Evolutionary conservation across 805 yeast genomes (phyloP), one percentile per base, ranked within the genome.

Genomic region (Aciculoconidium aculeatum): DNA sequence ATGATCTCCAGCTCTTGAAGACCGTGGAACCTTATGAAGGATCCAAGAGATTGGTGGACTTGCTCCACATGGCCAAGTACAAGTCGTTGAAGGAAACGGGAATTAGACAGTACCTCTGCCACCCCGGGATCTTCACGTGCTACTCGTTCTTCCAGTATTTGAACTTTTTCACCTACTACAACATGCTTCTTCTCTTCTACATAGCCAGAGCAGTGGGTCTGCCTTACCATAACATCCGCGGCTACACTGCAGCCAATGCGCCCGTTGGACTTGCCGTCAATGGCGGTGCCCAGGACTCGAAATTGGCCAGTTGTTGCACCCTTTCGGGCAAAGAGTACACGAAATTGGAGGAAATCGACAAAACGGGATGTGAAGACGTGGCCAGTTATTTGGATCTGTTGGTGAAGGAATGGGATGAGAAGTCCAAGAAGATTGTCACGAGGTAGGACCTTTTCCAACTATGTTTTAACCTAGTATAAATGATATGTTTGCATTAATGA

Each of bases 91-190:
- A 48, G 15, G 43, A 58, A 17, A 44, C 68, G 8, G 49, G 67
- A 29, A 72, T 90, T 27, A 65, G 61, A 27, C 87, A 82, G 48
- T 87, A 83, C 57, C 59, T 90, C 18, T 77, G 83, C 4, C 96
- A 92, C 36, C 99, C 99, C 0, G 98, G 99, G 11, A 84, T 92
- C 15, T 87, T 92, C 55, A 80, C 80, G 13, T 80, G 94, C 30
- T 79, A 79, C 37, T 80, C 94, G 3, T 86, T 84, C 44, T 77
- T 72, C 54, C 73, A 77, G 42, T 83, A 71, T 44, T 68, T 92
- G 51, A 87, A 86, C 49, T 56, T 81, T 4, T 65, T 88, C 53
- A 80, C 95, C 1, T 84, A 75, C 49, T 76, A 81, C 41, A 94
- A 94, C 8, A 92, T 92, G 97, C 48, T 86, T 34, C 39, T 78